These are phyloP conservation scores for Psilocybe mexicana DNA, from an alignment of 1,284 basidiomycete species.

Conservation along the genomic window DNA sequence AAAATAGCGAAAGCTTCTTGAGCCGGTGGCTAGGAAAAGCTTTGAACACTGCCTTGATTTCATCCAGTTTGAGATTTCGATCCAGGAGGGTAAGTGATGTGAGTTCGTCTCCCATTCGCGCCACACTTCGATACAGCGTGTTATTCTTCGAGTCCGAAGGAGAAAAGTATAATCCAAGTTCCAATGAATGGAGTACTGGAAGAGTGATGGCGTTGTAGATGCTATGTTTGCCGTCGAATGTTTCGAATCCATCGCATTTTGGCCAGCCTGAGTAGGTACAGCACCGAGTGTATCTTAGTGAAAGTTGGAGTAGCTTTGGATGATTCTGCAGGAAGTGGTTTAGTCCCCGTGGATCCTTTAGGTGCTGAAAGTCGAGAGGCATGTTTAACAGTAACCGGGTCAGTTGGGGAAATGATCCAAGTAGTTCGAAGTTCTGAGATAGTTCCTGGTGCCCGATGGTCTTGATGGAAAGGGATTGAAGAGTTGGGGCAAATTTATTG, in stretches of 20 bases:
- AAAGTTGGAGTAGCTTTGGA: slow-evolving; percentile 14
- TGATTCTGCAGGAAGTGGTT: slow-evolving; percentile 16
- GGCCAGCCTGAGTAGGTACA: slow-evolving; percentile 9
- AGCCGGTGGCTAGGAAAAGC: slow-evolving; percentile 21
- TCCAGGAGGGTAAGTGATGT: slow-evolving; percentile 23
- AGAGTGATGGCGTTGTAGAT: slow-evolving; percentile 18
- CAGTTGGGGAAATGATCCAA: slow-evolving; percentile 18
- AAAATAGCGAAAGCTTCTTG: slow-evolving; percentile 22
- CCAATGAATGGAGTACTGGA: slow-evolving; percentile 17
- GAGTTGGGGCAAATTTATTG: slow-evolving; percentile 19
- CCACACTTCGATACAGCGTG: slow-evolving; percentile 12
- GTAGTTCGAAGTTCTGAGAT: slow-evolving; percentile 18
- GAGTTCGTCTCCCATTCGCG: slow-evolving; percentile 13
- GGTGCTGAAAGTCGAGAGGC: slow-evolving; percentile 21
- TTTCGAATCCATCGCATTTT: slow-evolving; percentile 14
- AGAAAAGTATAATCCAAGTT: slow-evolving; percentile 21
- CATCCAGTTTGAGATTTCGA: slow-evolving; percentile 20
- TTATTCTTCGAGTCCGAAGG: slow-evolving; percentile 5
- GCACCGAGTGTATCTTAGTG: slow-evolving; percentile 19
- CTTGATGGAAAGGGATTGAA: slow-evolving; percentile 20
- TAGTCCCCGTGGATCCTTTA: slow-evolving; percentile 17
- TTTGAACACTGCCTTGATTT: slow-evolving; percentile 17
- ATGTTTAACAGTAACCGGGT: slow-evolving; percentile 16
- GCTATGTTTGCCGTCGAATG: slow-evolving; percentile 13
- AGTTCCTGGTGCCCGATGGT: slow-evolving; percentile 25